These are phyloP conservation scores for Ulota crispa DNA, from an alignment of 225 moss, liverwort and hornwort species.

Conservation along the genomic window DNA sequence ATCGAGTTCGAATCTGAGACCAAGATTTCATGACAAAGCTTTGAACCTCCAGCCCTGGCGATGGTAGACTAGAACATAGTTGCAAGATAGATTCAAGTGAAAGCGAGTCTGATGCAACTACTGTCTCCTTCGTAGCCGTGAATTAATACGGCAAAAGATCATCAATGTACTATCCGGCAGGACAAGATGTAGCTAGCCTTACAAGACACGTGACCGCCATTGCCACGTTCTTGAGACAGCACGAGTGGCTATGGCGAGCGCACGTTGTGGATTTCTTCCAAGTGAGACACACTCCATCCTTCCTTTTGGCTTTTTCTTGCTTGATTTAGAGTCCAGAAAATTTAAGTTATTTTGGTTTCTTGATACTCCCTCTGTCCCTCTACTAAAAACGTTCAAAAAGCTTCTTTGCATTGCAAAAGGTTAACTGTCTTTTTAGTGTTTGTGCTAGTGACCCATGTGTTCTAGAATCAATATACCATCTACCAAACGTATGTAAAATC, in stretches of 20 bases:
- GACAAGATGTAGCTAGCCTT: conserved; percentile 21
- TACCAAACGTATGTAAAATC: too few relatives aligned
- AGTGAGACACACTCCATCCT: conserved; percentile 22
- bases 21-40: neutral
- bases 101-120: neutral
- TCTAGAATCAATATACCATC: too few relatives aligned
- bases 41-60: conserved; percentile 2
- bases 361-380: too few relatives aligned
- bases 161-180: conserved; percentile 17
- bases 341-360: too few relatives aligned
- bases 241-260: conserved; percentile 60
- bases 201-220: conserved; percentile 38
- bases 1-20: neutral
- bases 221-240: conserved; percentile 32
- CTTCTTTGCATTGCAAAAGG: too few relatives aligned
- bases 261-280: conserved; percentile 67
- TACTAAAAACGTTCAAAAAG: too few relatives aligned
- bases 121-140: neutral
- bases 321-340: neutral
- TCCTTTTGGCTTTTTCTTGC: neutral
- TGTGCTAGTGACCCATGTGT: too few relatives aligned
- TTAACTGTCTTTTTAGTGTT: too few relatives aligned
- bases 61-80: neutral
- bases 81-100: neutral
- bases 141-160: neutral